Base-by-base conservation (phyloP, 2,329 filamentous ascomycete genomes). In the Penicillium sp. region DNA sequence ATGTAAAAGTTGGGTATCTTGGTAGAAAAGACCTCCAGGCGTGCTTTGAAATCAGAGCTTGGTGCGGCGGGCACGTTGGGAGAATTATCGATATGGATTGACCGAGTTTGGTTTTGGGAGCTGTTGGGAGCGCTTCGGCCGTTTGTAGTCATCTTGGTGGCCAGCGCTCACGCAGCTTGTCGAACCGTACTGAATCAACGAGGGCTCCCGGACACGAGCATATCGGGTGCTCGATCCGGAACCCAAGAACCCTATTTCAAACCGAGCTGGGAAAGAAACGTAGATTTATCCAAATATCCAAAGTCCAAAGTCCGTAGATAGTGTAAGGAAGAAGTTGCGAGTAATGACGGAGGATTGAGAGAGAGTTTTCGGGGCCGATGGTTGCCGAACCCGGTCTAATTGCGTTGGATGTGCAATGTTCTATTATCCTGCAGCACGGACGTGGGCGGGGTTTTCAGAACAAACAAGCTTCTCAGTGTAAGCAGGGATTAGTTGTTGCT, bases 1-100 rank as follows among this genome's bases (percentile, higher is more conserved):
- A 97, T 78, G 58, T 80, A 82, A 50, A 78, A 75, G 57, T 81
- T 78, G 31, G 85, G 83, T 50, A 87, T 72, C 38, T 73, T 75
- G 58, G 76, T 76, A 44, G 77, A 75, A 59, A 76, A 70, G 54
- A 75, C 68, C 61, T 79, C 72, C 55, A 79, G 55, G 55, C 74
- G 75, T 44, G 67, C 68, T 55, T 69, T 52, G 40, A 78, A 58
- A 40, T 67, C 63, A 52, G 74, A 68, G 39, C 36, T 67, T 50
- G 60, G 54, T 29, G 65, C 64, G 41, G 69, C 67, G 48, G 67
- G 60, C 50, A 69, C 49, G 60, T 71, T 65, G 43, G 69, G 31
- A 48, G 49, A 59, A 49, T 58, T 60, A 46, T 69, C 61, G 54
- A 60, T 43, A 52, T 62, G 53, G 53, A 64, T 65, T 55, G 58